These are phyloP conservation scores for Casuarina equisetifolia DNA, from an alignment of 306 rosid species.

Conservation along the genomic window DNA sequence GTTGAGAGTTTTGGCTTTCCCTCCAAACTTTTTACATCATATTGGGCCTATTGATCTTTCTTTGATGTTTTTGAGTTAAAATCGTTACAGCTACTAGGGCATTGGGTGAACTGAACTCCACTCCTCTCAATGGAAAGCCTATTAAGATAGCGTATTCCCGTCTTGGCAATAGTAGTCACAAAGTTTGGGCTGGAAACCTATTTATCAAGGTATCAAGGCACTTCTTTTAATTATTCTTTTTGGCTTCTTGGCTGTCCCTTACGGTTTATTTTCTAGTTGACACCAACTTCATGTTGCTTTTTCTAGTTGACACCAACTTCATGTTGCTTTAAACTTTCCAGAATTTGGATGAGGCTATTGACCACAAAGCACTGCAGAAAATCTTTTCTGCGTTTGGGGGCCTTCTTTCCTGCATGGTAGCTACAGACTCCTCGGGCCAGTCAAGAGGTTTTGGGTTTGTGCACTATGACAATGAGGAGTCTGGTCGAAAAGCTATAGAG, in stretches of 20 bases:
- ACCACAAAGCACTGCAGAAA: conserved; percentile 92
- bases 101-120: conserved; percentile 80
- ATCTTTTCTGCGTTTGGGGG: conserved; percentile 86
- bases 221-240: neutral
- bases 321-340: conserved; percentile 37
- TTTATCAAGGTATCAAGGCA: conserved; percentile 71
- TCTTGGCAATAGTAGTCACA: conserved; percentile 89
- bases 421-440: conserved; percentile 80
- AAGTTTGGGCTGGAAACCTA: conserved; percentile 91
- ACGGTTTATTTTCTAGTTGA: conserved; percentile 14
- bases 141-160: conserved; percentile 92
- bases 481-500: conserved; percentile 88
- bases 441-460: conserved; percentile 98
- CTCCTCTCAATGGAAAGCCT: conserved; percentile 73
- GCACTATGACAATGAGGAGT: conserved; percentile 84
- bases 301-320: conserved; percentile 19
- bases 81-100: conserved; percentile 85
- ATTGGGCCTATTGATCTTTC: neutral
- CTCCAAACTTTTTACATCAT: neutral
- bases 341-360: conserved; percentile 94
- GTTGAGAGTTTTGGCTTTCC: conserved; percentile 1
- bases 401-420: conserved; percentile 95
- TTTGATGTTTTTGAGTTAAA: conserved; percentile 1
- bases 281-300: conserved; percentile 20
- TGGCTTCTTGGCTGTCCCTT: conserved; percentile 10